Percentiles rank a stretch among this genome's conserved stretches.
Conservation (phyloP, 768 basidiomycete genomes). For the Agrocybe pediades region DNA sequence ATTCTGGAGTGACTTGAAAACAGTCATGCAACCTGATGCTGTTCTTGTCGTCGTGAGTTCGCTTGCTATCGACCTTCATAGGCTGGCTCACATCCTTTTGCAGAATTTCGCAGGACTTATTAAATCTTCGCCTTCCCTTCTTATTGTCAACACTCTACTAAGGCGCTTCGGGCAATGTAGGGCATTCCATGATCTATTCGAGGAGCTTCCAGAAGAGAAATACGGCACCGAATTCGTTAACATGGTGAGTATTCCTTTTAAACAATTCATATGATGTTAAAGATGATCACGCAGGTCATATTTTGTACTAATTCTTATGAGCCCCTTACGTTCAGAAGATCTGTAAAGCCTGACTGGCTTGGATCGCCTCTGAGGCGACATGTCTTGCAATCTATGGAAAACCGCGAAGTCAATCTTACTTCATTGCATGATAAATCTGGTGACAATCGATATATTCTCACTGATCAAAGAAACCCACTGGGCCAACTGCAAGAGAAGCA, state of each 20-base stretch:
- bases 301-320: conserved; percentile 69
- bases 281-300: conserved; percentile 83
- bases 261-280: background rate
- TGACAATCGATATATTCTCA: conserved; percentile 53
- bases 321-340: conserved; percentile 60
- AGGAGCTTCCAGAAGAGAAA: conserved; percentile 45
- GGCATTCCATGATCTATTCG: conserved; percentile 74
- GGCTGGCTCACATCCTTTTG: background rate
- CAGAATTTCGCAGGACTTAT: conserved; percentile 87
- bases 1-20: conserved; percentile 77
- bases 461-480: conserved; percentile 63
- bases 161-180: conserved; percentile 78
- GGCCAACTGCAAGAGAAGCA: conserved; percentile 66
- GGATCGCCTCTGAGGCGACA: conserved; percentile 67
- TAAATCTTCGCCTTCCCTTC: conserved; percentile 58
- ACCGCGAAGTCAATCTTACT: conserved; percentile 55
- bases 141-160: conserved; percentile 71
- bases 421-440: conserved; percentile 40
- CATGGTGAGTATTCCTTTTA: conserved; percentile 50
- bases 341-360: conserved; percentile 60
- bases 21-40: conserved; percentile 66
- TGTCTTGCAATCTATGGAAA: conserved; percentile 51
- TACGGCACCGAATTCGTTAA: conserved; percentile 63
- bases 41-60: conserved; percentile 71
- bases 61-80: background rate